Evolutionary conservation across 2,329 filamentous ascomycete genomes (phyloP).

Genomic region (Graphilbum sp.): DNA sequence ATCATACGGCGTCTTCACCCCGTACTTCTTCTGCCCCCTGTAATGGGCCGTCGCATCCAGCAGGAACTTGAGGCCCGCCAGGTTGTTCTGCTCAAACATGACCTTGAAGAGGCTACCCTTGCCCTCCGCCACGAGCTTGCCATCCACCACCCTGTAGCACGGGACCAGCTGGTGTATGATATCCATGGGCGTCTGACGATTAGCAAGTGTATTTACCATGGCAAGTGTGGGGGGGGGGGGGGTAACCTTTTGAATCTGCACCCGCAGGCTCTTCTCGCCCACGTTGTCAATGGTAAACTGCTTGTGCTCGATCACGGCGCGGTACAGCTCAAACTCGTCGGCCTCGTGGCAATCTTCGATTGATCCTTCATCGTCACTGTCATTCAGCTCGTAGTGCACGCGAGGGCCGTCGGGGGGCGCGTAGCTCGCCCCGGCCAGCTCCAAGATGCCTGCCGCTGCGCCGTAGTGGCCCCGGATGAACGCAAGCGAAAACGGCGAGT

Average conservation of each 20-base stretch:
- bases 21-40: slow-evolving; percentile 14
- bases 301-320: slow-evolving; percentile 45
- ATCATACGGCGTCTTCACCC: slow-evolving; percentile 10
- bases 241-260: slow-evolving; percentile 28
- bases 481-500: slow-evolving; percentile 52
- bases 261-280: slow-evolving; percentile 49
- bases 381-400: slow-evolving; percentile 30
- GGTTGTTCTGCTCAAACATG: slow-evolving; percentile 36
- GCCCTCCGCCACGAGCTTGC: neutral
- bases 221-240: neutral
- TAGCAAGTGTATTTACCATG: no score
- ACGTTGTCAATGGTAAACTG: slow-evolving; percentile 63
- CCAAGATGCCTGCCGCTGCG: slow-evolving; percentile 48
- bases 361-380: slow-evolving; percentile 16
- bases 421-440: slow-evolving; percentile 56
- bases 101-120: slow-evolving; percentile 21
- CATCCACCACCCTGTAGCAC: neutral
- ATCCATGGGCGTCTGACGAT: slow-evolving; percentile 27
- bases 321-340: slow-evolving; percentile 25
- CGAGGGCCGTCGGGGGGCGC: slow-evolving; percentile 35
- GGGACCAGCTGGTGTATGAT: slow-evolving; percentile 23
- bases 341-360: slow-evolving; percentile 17
- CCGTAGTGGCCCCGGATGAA: slow-evolving; percentile 48
- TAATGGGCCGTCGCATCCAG: slow-evolving; percentile 33
- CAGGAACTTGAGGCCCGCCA: slow-evolving; percentile 35